Base-by-base conservation (phyloP, 2,329 filamentous ascomycete species). In the Paecilomyces variotii region DNA sequence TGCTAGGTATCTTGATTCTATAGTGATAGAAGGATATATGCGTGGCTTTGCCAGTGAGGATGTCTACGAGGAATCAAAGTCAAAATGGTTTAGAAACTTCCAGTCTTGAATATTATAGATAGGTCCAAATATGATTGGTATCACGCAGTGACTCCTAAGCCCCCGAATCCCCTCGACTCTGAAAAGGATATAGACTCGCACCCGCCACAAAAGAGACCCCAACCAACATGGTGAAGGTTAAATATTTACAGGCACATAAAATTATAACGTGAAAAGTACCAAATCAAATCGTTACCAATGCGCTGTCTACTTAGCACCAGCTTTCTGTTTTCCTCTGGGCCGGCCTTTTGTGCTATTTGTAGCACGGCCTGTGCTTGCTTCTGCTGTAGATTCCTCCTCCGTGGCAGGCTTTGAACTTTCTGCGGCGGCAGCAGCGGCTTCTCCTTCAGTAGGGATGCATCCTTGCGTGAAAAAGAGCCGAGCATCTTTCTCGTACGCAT, bases 381-480 rank as follows among this genome's bases (percentile, higher is more conserved):
- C 63, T 28, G 61, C 61, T 24, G 59, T 65, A 26, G 64, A 58
- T 53, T 56, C 59, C 30, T 25, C 50, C 45, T 58, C 59, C 45
- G 52, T 34, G n/a, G 30, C 52, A n/a, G 50, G 59, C 58, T 69
- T 65, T 3, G 67, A 61, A 54, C 61, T 65, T 34, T 63, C 67
- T 14, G 57, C 64, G 7, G 61, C 65, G n/a, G 58, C 60, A 53
- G 67, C 63, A 28, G 61, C 63, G 27, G 61, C 62, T 39, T 74
- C 72, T 30, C 62, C 62, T 34, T 72, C 72, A 12, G 62, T 64
- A 14, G 76, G 72, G 62, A 87, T 90, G 73, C 88, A 93, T 5
- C 88, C 93, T 73, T 99, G 94, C 0, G 91, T 87, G 74, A 97
- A 99, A 78, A 97, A 97, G 54, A 97, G 82, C 45, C 89, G 85